Base-by-base conservation (phyloP, 441 rosid genomes). In the Populus hybrid region DNA sequence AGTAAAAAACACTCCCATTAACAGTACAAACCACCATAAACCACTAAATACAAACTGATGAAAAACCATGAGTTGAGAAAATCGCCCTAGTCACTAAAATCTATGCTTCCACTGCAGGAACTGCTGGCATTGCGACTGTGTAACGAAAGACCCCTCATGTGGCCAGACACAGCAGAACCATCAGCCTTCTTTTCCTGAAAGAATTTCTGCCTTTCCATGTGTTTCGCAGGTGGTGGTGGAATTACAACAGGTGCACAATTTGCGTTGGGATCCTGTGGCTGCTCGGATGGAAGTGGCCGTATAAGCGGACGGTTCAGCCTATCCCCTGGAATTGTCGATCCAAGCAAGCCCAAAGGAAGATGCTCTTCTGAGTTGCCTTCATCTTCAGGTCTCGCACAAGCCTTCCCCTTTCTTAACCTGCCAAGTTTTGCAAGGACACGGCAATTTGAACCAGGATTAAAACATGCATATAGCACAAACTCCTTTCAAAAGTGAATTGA, bases 171-270 rank as follows among this genome's bases (percentile, higher is more conserved):
- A 34, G 80, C 83, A 7, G 91, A 87, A 53, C 93, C 89, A n/a
- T 90, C 99, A 1, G 79, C 86, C 82, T 88, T 94, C 76, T 91
- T 94, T 79, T 92, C 98, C 92, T 89, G 85, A 77, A 96, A 96
- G 88, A 90, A 96, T 66, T 73, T 92, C 77, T 94, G 97, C 88
- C 99, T 88, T 85, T 96, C 99, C 2, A 88, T 12, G 9, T 92
- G 94, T 84, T 93, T 94, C 67, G 99, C 89, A 67, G 99, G 98
- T 30, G 99, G 99, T 8, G 99, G 99, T 23, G 99, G 99, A 75
- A 96, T 92, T 32, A 82, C 89, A 80, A 86, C 89, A 32, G 90
- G 74, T 14, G 91, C 85, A 28, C 82, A 75, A 75, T 86, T 82
- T 20, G 84, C 78, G 30, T 10, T 75, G 69, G 83, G 74, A 77